Conservation (phyloP, 495 filamentous ascomycete genomes). For the Jackrogersella minutella region DNA sequence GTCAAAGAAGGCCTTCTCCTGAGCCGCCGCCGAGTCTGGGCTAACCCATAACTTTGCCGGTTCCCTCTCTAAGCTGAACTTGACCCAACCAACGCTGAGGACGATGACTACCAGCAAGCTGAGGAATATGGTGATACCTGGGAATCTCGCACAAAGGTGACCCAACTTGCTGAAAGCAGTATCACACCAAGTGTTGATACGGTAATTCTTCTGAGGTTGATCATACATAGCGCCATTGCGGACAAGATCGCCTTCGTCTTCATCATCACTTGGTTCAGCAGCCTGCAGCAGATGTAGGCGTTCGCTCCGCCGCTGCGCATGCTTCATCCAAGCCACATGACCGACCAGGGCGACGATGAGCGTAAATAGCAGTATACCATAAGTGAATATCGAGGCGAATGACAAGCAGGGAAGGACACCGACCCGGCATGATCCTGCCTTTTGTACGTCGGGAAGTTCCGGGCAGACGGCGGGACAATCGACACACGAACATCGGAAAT, state of each 20-base stretch:
- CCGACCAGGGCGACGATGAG: slow-evolving; percentile 72
- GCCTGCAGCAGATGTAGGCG: slow-evolving; percentile 86
- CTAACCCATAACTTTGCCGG: slow-evolving; percentile 95
- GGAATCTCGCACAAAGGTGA: slow-evolving; percentile 79
- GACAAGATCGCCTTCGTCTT: slow-evolving; percentile 83
- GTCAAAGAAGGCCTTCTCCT: slow-evolving; percentile 95
- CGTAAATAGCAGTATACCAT: slow-evolving; percentile 74
- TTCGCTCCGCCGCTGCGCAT: slow-evolving; percentile 76
- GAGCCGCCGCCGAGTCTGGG: slow-evolving; percentile 85
- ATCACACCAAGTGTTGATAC: slow-evolving; percentile 79
- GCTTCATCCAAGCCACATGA: slow-evolving; percentile 76
- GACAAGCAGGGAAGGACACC: slow-evolving; percentile 89
- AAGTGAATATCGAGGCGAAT: slow-evolving; percentile 88
- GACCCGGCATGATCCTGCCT: slow-evolving; percentile 76
- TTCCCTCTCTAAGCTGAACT: slow-evolving; percentile 85
- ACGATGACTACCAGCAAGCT: slow-evolving; percentile 75
- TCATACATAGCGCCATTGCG: slow-evolving; percentile 74
- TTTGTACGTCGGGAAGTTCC: slow-evolving; percentile 73
- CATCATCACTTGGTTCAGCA: slow-evolving; percentile 82
- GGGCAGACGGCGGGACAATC: slow-evolving; percentile 90
- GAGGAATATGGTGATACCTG: slow-evolving; percentile 77
- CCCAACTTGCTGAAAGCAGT: slow-evolving; percentile 85
- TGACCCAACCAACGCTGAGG: slow-evolving; percentile 85
- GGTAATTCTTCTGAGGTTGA: slow-evolving; percentile 74
- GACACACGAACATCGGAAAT: slow-evolving; percentile 89